Conservation (phyloP, 2,329 filamentous ascomycete species). For the Epichloe sp. region DNA sequence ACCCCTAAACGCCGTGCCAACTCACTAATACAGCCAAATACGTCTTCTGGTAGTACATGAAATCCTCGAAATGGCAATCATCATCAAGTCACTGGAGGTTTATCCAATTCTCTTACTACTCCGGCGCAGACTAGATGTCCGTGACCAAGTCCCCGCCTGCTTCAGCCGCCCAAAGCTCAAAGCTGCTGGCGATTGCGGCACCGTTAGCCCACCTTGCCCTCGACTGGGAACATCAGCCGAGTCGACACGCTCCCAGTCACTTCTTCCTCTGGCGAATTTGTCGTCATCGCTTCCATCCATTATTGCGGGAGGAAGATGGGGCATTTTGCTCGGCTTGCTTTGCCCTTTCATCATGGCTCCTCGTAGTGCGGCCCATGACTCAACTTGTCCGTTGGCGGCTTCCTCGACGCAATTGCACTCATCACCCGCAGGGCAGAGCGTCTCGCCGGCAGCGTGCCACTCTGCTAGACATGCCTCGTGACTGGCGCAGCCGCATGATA, state of each 20-base stretch:
- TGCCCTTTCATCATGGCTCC: constrained; percentile 23
- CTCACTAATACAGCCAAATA: not conserved
- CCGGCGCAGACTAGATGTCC: constrained; percentile 28
- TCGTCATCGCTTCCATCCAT: constrained; percentile 18
- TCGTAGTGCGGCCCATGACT: constrained; percentile 42
- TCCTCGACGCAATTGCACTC: constrained; percentile 50
- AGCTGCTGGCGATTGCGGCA: constrained; percentile 22
- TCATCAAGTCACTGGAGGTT: not conserved
- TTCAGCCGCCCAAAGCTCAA: constrained; percentile 38
- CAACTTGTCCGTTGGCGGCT: constrained; percentile 42
- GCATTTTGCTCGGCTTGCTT: constrained; percentile 6
- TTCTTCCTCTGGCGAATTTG: constrained; percentile 7
- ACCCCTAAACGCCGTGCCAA: not conserved
- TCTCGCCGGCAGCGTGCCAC: constrained; percentile 45
- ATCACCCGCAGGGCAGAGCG: constrained; percentile 47
- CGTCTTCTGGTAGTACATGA: not conserved
- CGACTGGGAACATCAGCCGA: constrained; percentile 11
- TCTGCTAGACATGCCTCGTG: constrained; percentile 46
- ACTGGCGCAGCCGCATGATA: constrained; percentile 48
- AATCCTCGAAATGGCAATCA: not conserved
- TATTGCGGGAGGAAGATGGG: constrained; percentile 17
- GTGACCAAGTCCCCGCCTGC: constrained; percentile 33
- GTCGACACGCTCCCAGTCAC: constrained; percentile 18
- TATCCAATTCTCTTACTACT: constrained; percentile 13
- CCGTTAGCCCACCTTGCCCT: constrained; percentile 9